These are phyloP conservation scores for Sarcodon aspratus DNA, from an alignment of 768 basidiomycete genomes.

Conservation along the genomic window DNA sequence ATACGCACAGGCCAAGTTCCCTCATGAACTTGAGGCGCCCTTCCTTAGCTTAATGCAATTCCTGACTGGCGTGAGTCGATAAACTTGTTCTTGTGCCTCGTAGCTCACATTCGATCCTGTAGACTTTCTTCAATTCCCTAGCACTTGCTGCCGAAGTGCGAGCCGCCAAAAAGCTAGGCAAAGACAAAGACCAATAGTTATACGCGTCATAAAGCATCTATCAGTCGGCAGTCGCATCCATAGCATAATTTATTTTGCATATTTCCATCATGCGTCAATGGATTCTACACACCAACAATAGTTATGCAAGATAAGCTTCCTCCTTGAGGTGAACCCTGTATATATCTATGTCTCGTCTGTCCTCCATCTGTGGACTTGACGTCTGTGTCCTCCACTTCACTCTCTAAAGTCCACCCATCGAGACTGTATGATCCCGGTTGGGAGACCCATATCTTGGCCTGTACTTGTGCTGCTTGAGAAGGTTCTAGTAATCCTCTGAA, in stretches of 20 bases:
- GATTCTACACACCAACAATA: constrained; percentile 12
- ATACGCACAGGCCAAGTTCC: too few species aligned
- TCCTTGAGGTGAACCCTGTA: constrained; percentile 20
- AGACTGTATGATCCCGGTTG: constrained; percentile 57
- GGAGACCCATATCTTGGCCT: constrained; percentile 45
- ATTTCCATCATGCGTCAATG: constrained; percentile 1
- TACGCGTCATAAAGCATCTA: constrained; percentile 5
- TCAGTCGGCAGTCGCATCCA: background rate
- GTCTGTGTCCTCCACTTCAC: constrained; percentile 37
- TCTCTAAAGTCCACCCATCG: constrained; percentile 59
- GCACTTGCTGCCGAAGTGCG: constrained; percentile 34
- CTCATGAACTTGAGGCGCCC: constrained; percentile 65
- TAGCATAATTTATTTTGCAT: too few species aligned
- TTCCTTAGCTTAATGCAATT: constrained; percentile 80
- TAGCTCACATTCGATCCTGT: constrained; percentile 2
- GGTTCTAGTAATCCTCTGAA: constrained; percentile 51
- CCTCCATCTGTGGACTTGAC: constrained; percentile 14
- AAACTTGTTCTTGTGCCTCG: too few species aligned
- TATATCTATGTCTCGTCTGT: constrained; percentile 25
- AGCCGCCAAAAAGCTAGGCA: constrained; percentile 37
- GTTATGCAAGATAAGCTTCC: constrained; percentile 21
- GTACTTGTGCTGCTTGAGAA: constrained; percentile 28
- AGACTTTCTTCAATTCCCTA: constrained; percentile 63
- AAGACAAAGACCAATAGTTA: constrained; percentile 18
- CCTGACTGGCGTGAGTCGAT: constrained; percentile 51